Conservation (phyloP, 345 rosid genomes). For the Ceriops tagal region DNA sequence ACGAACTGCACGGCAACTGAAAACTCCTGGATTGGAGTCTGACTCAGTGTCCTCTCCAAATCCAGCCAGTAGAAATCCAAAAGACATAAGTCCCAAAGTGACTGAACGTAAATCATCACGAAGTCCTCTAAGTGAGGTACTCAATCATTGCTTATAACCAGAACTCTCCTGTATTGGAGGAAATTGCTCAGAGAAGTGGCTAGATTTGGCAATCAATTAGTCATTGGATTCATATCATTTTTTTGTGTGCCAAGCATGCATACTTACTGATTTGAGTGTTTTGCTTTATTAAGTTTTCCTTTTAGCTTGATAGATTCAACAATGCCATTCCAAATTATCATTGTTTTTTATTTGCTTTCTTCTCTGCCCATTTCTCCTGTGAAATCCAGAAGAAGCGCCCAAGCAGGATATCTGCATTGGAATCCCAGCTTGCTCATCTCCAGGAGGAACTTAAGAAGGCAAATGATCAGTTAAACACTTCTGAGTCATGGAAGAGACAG, state of each 20-base stretch:
- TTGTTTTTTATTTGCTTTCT: slow-evolving; percentile 9
- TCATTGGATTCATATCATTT: neutral
- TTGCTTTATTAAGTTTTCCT: slow-evolving; percentile 2
- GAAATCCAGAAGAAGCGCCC: slow-evolving; percentile 58
- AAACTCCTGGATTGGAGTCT: slow-evolving; percentile 41
- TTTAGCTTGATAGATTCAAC: slow-evolving; percentile 3
- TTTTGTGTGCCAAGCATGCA: neutral
- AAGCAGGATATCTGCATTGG: slow-evolving; percentile 52
- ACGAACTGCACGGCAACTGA: slow-evolving; percentile 63
- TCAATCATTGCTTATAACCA: slow-evolving; percentile 1
- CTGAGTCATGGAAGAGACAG: slow-evolving; percentile 66
- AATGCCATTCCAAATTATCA: slow-evolving; percentile 4
- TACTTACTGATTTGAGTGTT: neutral
- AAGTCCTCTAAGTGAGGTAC: slow-evolving; percentile 71
- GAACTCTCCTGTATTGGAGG: neutral
- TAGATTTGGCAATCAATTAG: neutral
- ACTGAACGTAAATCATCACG: slow-evolving; percentile 67
- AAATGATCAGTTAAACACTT: slow-evolving; percentile 62
- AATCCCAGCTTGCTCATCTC: slow-evolving; percentile 63
- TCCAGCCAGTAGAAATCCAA: slow-evolving; percentile 48
- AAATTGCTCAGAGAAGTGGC: neutral
- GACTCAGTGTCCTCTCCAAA: slow-evolving; percentile 55
- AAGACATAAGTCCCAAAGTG: slow-evolving; percentile 70
- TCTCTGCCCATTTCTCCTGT: slow-evolving; percentile 15
- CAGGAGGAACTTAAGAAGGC: slow-evolving; percentile 79